These are phyloP conservation scores for Boletus bicolor DNA, from an alignment of 768 basidiomycete genomes.

Conservation along the genomic window DNA sequence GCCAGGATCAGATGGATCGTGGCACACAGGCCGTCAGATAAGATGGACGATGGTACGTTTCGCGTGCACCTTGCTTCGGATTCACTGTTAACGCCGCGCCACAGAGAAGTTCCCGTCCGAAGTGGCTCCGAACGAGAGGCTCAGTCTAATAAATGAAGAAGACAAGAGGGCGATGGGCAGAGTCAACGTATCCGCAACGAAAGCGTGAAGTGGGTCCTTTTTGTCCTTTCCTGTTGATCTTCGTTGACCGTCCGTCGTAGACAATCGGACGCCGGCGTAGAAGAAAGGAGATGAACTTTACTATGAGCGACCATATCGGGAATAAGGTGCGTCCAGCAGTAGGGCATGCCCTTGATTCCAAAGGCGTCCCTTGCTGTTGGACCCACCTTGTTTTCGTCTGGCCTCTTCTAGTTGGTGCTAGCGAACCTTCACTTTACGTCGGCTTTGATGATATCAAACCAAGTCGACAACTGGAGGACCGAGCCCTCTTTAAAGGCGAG, in stretches of 20 bases:
- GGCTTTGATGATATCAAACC: background rate
- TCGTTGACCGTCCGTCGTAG: background rate
- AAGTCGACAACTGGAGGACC: too few species aligned
- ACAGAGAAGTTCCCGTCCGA: slow-evolving; percentile 7
- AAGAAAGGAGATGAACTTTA: background rate
- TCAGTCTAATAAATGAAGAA: background rate
- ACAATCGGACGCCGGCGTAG: too few species aligned
- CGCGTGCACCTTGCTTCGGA: too few species aligned
- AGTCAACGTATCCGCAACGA: background rate
- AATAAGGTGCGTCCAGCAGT: slow-evolving; percentile 26
- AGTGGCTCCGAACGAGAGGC: slow-evolving; percentile 7
- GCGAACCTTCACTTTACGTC: too few species aligned
- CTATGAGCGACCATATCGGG: background rate
- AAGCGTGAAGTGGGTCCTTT: background rate
- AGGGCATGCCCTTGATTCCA: slow-evolving; percentile 10
- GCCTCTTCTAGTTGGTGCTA: background rate
- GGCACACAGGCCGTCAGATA: background rate
- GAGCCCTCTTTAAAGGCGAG: background rate
- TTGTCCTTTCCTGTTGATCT: too few species aligned
- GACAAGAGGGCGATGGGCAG: background rate
- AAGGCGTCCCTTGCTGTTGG: slow-evolving; percentile 16
- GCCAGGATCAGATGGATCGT: background rate
- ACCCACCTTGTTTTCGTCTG: slow-evolving; percentile 12
- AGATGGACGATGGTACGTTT: slow-evolving; percentile 8
- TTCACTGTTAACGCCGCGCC: background rate